Base-by-base conservation (phyloP, 306 rosid species). In the Rosa lucieae region DNA sequence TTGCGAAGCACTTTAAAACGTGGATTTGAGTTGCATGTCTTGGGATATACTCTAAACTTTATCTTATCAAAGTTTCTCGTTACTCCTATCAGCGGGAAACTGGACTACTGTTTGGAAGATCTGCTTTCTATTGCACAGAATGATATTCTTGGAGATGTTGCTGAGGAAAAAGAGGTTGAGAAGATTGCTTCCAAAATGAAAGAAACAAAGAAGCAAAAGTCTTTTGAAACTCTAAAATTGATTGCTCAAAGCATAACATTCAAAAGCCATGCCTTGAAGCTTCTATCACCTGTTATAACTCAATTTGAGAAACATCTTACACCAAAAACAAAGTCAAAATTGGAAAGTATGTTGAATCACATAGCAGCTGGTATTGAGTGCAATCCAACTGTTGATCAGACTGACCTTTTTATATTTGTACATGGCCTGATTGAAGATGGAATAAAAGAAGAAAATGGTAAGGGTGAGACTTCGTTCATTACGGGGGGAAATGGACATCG, bases 161-260 rank as follows among this genome's bases (percentile, higher is more conserved):
- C 98, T 7, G 97, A 95, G 78, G 93, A 95, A 80, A 95, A 95
- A 83, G 99, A 92, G 62, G 99, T 95, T 72, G 97, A 91, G 78
- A 90, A 91, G 89, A 87, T 92, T 83, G 99, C 99, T 83, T 82
- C 97, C 7, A 95, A 95, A 87, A 95, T 92, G 98, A 95, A 95
- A 87, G 99, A 95, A 84, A 95, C 98, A 58, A 88, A 77, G 88
- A 87, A 62, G 79, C 84, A 86, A 58, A 91, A 85, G 86, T 95
- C 99, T 14, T 90, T 92, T 65, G 97, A 92, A 74, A 92, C 97
- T 69, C 87, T 92, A 84, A 81, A 86, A 87, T 62, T 95, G 83
- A 87, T 95, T 59, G 93, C 97, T 29, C 97, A 92, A 83, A 87
- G 81, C 49, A 12, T 90, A 62, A 92, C 98, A 67, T 95, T 95